phyloP scores from a whole-genome alignment of 495 filamentous ascomycete species.

The Rhypophila decipiens region DNA sequence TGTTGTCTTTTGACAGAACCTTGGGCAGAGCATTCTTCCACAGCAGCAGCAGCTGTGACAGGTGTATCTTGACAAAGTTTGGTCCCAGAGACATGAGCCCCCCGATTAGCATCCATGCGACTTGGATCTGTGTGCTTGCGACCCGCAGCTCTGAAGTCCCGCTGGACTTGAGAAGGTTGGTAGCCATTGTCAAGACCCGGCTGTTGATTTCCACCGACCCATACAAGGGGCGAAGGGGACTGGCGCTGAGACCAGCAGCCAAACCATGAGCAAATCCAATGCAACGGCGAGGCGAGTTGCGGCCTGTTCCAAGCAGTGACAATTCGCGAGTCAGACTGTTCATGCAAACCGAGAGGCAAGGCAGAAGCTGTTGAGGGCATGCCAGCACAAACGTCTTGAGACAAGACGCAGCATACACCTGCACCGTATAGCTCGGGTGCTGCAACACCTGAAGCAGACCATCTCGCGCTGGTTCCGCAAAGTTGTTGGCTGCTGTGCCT shows the following conservation, averaged over 20 bases:
- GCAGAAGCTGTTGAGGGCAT: constrained; percentile 84
- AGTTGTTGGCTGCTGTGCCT: constrained; percentile 68
- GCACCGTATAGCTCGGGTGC: constrained; percentile 93
- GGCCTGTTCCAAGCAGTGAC: constrained; percentile 62
- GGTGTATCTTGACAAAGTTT: constrained; percentile 97
- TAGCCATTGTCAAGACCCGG: constrained; percentile 83
- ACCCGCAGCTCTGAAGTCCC: constrained; percentile 85
- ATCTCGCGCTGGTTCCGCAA: constrained; percentile 79
- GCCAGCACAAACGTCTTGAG: constrained; percentile 81
- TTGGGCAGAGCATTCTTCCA: constrained; percentile 98
- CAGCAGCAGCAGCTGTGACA: constrained; percentile 88
- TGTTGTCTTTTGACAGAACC: constrained; percentile 85
- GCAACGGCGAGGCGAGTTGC: constrained; percentile 77
- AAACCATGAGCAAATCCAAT: constrained; percentile 91
- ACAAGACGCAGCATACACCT: constrained; percentile 79
- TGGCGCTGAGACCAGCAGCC: constrained; percentile 84
- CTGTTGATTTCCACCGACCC: constrained; percentile 95
- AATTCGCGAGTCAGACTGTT: constrained; percentile 90
- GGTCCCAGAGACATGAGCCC: constrained; percentile 94
- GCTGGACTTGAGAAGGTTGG: constrained; percentile 86
- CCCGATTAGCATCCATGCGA: constrained; percentile 95
- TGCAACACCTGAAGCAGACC: constrained; percentile 85
- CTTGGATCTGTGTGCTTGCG: constrained; percentile 91
- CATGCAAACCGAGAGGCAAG: constrained; percentile 91
- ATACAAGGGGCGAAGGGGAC: constrained; percentile 80